These are phyloP conservation scores for Talaromyces liani DNA, from an alignment of 495 filamentous ascomycete species.

Conservation along the genomic window DNA sequence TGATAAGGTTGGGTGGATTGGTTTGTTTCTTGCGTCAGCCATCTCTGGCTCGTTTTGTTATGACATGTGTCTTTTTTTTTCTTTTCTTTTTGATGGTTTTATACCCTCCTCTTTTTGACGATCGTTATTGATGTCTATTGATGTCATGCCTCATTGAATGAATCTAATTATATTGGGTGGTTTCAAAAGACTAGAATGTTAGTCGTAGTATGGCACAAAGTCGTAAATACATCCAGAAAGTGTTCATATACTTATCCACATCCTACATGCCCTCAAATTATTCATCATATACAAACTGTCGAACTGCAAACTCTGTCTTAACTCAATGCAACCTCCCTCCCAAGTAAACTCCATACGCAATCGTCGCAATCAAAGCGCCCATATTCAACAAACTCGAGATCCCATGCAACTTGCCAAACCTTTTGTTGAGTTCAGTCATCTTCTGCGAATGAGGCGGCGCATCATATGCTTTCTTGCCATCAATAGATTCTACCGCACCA, in stretches of 20 bases:
- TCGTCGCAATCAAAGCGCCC: constrained; percentile 52
- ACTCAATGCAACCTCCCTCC: constrained; percentile 41
- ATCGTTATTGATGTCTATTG: no score
- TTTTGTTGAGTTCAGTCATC: constrained; percentile 75
- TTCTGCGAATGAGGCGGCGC: constrained; percentile 64
- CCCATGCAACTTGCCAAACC: constrained; percentile 74
- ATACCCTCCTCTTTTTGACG: neutral
- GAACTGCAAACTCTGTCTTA: neutral
- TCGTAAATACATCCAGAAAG: no score
- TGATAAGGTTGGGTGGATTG: neutral
- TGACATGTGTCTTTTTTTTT: neutral
- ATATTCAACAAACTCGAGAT: constrained; percentile 69
- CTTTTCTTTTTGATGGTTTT: neutral
- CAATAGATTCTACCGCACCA: constrained; percentile 51
- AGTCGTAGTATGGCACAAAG: neutral
- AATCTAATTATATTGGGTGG: neutral
- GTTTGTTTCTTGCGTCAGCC: neutral
- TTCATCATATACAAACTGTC: neutral
- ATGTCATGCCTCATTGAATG: neutral
- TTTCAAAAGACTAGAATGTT: neutral
- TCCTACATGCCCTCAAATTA: neutral
- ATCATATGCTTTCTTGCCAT: constrained; percentile 80
- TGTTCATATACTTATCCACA: no score
- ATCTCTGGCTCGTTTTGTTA: neutral
- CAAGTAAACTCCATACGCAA: constrained; percentile 68